Base-by-base conservation (phyloP, 179 eudicot genomes). In the Nepenthes alata region DNA sequence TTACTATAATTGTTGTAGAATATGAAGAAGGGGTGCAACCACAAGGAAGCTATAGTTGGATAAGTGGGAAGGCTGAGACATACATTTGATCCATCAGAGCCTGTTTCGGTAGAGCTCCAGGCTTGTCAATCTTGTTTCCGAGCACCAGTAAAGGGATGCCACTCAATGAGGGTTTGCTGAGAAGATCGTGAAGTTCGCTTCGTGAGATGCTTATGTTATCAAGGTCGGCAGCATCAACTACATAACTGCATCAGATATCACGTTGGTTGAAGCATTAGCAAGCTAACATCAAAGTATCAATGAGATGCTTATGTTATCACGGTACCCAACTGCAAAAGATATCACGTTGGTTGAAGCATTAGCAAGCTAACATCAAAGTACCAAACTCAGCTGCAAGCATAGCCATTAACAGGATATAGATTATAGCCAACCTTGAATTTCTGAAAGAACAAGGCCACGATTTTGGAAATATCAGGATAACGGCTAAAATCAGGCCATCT, bases 141-240 rank as follows among this genome's bases (percentile, higher is more conserved):
- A 94, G 82, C 44, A 94, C 99, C 72, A 94, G 79, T 64, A 94
- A 70, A 69, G 99, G 99, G 71, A 94, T 94, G 59, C 96, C 99
- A 56, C 70, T 70, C 53, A 94, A 72, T 15, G 97, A 90, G 60
- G 83, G 77, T 70, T 87, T 94, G 81, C 81, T 81, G 54, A 94
- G 80, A 69, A 94, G 78, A 75, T 94, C 96, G 74, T 90, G 99
- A 9, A 94, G 95, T 71, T 94, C 99, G 55, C 89, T 88, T 70
- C 76, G 85, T 65, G 99, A 87, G 75, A 78, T 80, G 77, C 85
- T 78, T 49, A 94, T 67, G 71, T 94, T 94, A 58, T 90, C 99
- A 55, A 78, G 91, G 70, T 90, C 99, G 34, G 97, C 99, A 71
- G 91, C 97, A 70, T 94, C 96, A 66, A 94, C 97, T 53, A 94